Conservation (phyloP, 116 monocot species). For the Thalassia testudinum region DNA sequence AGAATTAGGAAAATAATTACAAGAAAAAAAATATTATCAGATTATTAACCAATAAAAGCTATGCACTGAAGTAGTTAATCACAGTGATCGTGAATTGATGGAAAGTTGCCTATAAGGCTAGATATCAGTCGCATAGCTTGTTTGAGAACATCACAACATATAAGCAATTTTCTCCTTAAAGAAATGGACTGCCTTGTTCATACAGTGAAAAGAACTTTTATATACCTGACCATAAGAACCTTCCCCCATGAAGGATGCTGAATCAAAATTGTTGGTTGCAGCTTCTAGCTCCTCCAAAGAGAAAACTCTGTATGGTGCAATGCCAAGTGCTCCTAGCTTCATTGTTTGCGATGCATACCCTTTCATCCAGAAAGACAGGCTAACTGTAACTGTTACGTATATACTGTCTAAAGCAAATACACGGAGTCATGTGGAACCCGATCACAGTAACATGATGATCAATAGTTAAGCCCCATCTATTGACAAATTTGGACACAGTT, state of each 20-base stretch:
- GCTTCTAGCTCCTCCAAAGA: slow-evolving; percentile 82
- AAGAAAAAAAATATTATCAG: too few species aligned
- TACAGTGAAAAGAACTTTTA: not conserved
- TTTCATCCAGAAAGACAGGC: slow-evolving; percentile 4
- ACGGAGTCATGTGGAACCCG: not conserved
- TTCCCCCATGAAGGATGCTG: slow-evolving; percentile 52
- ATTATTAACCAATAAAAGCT: too few species aligned
- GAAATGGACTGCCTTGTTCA: not conserved
- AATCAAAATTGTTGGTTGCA: slow-evolving; percentile 72
- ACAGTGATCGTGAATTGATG: too few species aligned
- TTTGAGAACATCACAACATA: too few species aligned
- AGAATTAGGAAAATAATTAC: too few species aligned
- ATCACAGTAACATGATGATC: not conserved
- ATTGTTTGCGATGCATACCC: slow-evolving; percentile 84
- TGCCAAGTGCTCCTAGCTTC: slow-evolving; percentile 64
- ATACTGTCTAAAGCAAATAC: not conserved
- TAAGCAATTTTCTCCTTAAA: too few species aligned
- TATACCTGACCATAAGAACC: slow-evolving; percentile 57
- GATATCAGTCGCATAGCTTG: too few species aligned
- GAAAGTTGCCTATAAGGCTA: too few species aligned
- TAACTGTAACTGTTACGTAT: not conserved
- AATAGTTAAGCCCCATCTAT: not conserved
- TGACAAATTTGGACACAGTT: not conserved
- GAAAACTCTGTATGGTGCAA: slow-evolving; percentile 61
- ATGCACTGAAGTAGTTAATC: too few species aligned